Percentiles rank a stretch among this genome's conserved stretches.
Evolutionary conservation across 1,284 basidiomycete genomes (phyloP).

Genomic region (Malassezia sp.): DNA sequence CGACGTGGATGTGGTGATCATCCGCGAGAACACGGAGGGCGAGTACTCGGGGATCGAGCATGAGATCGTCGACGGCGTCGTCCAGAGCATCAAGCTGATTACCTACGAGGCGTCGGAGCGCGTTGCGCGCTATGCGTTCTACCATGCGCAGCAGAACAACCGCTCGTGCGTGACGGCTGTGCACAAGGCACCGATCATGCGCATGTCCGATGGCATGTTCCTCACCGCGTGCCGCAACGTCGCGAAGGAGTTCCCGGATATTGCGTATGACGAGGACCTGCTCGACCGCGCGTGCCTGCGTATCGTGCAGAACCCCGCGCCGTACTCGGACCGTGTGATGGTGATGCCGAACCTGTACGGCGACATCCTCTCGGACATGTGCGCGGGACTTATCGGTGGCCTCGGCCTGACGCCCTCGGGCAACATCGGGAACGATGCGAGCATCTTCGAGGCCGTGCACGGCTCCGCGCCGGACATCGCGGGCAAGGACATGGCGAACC

Average conservation of each 20-base stretch:
- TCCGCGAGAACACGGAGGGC: constrained; percentile 99
- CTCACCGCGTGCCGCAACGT: constrained; percentile 92
- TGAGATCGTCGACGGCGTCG: constrained; percentile 93
- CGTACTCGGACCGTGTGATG: constrained; percentile 95
- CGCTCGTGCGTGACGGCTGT: constrained; percentile 92
- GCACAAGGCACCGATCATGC: constrained; percentile 99
- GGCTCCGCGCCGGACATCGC: constrained; percentile 55
- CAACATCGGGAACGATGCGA: constrained; percentile 95
- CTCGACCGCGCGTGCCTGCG: constrained; percentile 92
- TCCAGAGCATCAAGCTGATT: constrained; percentile 99
- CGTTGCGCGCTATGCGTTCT: constrained; percentile 95
- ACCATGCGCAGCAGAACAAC: constrained; percentile 80
- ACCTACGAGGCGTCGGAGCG: constrained; percentile 98
- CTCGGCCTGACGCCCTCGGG: constrained; percentile 94
- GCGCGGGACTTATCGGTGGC: constrained; percentile 94
- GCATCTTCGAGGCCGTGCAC: constrained; percentile 98
- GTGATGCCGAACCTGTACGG: constrained; percentile 99
- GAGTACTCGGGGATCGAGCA: constrained; percentile 99
- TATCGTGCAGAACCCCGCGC: constrained; percentile 67
- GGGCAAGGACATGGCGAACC: constrained; percentile 82
- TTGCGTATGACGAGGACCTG: constrained; percentile 90
- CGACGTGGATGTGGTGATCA: constrained; percentile 92
- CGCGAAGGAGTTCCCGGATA: constrained; percentile 86
- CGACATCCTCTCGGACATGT: constrained; percentile 98
- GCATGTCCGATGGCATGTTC: constrained; percentile 99